Base-by-base conservation (phyloP, 495 filamentous ascomycete species). In the Xylaria venustula region DNA sequence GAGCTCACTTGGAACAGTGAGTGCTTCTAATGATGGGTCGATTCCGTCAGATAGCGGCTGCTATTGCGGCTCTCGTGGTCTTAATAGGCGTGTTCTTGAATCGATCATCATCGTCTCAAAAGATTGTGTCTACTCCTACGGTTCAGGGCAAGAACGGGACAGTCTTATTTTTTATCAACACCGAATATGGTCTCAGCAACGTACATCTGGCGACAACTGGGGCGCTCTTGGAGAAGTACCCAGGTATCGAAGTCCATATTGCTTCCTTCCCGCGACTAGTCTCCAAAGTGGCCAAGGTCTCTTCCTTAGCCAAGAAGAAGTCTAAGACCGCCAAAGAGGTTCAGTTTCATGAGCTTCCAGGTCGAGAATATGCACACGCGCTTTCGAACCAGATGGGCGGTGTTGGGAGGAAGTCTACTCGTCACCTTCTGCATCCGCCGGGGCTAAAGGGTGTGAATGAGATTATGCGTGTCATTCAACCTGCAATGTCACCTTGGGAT, bases 181-280 rank as follows among this genome's bases (percentile, higher is more conserved):
- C 25, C 25, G 60, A 71, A 15, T 54, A 48, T 25, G 69, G 69
- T 19, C 51, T 69, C 12, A 61, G 55, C 17, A 71, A 71, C 48
- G 67, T 71, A 20, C 60, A 65, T 30, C 40, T 67, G 17, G 64
- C 69, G n/a, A 65, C 67, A 8, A 53, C 56, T 14, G 47, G 67
- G 7, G 58, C 64, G 6, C 56, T 71, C 8, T 32, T 67, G 25
- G 64, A 67, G 42, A 57, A 56, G 11, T 51, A 71, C 40, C 64
- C 67, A 2, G 34, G 59, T 4, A 34, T 71, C 22, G 36, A 67
- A 2, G 47, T 71, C 17, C 69, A 71, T 47, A 62, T 66, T 40
- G 69, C 62, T 3, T 69, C 69, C 3, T 67, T 67, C 42, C 36
- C 67, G 7, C 45, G 49, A 28, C 17, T 63, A 17, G 55, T 20